Evolutionary conservation across 371 early-diverging fungal genomes (phyloP), one percentile per base, ranked within the genome.

Genomic region (Fennellomyces sp.): DNA sequence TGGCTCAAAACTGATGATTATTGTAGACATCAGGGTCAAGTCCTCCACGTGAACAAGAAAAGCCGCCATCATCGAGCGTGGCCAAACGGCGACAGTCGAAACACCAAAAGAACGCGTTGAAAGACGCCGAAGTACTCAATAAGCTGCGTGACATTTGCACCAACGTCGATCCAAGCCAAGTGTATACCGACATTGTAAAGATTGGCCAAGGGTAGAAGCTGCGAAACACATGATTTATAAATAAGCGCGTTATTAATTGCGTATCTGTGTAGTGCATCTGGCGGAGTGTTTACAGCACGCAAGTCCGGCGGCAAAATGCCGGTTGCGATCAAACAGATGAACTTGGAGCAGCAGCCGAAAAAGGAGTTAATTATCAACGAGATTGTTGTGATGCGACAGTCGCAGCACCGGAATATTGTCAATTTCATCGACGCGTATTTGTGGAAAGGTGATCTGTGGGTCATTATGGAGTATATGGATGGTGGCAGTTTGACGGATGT

Each of bases 401-500:
- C 90, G 31, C 75, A 82, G 55, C 97, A 97, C 75, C 86, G 87
- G 65, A 97, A 97, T 70, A 96, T 97, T 81, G 98, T 97, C 70
- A 97, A 97, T 70, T 97, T 83, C 56, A 94, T 97, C 62, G 97
- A 97, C 73, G 91, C 92, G 27, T 97, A 92, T 75, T 67, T 97
- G 55, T 89, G 81, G 78, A 84, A 86, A 33, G 93, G 91, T 4
- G 94, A 95, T 69, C 83, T 96, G 13, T 96, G 95, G 96, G 91
- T 91, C 2, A 88, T 96, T 8, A 97, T 96, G 96, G 97, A 97
- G 76, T 97, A 95, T 64, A 97, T 97, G 97, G 96, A 96, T 64
- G 97, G 97, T 29, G 97, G 97, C 17, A 89, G 93, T 56, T 72
- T 97, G 55, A 97, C 96, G 5, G 95, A 94, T 57, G 93, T 93